Conservation (phyloP, 371 early-diverging fungal species). For the Rhizopus delemar region DNA sequence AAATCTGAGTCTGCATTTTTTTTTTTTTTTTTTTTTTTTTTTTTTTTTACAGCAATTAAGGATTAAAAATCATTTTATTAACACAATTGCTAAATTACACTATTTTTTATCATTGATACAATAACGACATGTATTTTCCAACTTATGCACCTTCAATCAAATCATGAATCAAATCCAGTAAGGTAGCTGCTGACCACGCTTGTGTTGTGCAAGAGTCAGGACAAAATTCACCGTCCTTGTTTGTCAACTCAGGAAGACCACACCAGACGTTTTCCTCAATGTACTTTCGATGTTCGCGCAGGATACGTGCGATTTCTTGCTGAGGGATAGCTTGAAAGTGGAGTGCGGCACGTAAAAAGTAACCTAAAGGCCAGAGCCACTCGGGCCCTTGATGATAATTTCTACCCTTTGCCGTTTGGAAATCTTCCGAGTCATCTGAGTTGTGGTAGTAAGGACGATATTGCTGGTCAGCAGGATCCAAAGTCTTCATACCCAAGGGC, state of each 20-base stretch:
- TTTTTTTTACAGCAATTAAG: too few species aligned
- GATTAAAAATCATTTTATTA: too few species aligned
- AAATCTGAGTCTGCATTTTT: too few species aligned
- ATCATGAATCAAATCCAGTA: conserved; percentile 63
- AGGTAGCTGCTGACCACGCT: conserved; percentile 89
- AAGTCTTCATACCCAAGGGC: conserved; percentile 92
- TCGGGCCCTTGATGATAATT: conserved; percentile 98
- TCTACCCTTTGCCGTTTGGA: conserved; percentile 86
- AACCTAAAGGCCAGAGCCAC: conserved; percentile 95
- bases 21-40: too few species aligned
- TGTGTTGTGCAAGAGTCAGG: conserved; percentile 88
- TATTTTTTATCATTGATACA: too few species aligned
- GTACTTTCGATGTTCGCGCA: conserved; percentile 75
- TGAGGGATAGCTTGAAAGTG: conserved; percentile 56
- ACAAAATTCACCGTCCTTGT: conserved; percentile 81
- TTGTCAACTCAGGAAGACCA: conserved; percentile 96
- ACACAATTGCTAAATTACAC: too few species aligned
- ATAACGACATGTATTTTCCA: background rate
- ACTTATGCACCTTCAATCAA: conserved; percentile 28
- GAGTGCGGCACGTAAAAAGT: conserved; percentile 85
- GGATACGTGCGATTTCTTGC: conserved; percentile 60
- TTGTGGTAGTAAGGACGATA: conserved; percentile 94
- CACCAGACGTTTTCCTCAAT: conserved; percentile 72
- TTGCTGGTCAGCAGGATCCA: conserved; percentile 87
- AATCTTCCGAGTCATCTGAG: conserved; percentile 82